Evolutionary conservation across 176 grass and related monocot genomes (phyloP).

Genomic region (Aegilops tauschii): DNA sequence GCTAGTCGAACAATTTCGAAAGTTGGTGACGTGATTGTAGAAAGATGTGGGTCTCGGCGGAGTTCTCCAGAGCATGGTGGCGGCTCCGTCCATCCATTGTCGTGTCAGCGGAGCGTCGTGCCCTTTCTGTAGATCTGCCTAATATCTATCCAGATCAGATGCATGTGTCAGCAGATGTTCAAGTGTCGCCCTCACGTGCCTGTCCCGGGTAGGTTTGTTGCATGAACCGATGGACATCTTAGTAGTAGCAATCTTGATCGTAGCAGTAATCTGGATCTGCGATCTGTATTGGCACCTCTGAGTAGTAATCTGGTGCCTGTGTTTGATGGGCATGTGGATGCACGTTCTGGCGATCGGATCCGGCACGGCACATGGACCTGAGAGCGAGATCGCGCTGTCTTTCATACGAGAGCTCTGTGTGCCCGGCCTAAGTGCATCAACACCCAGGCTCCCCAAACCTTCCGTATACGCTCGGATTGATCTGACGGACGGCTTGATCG

Average conservation of each 20-base stretch:
- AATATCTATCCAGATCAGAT: slow-evolving; percentile 12
- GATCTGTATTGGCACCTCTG: background rate
- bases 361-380: slow-evolving; percentile 31
- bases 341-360: slow-evolving; percentile 33
- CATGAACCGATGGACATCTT: background rate
- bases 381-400: background rate
- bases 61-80: background rate
- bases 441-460: too few species aligned
- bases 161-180: background rate
- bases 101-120: background rate
- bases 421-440: too few species aligned
- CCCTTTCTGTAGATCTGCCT: background rate
- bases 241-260: background rate
- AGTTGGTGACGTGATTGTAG: slow-evolving; percentile 4
- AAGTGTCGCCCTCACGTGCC: background rate
- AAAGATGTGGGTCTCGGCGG: background rate
- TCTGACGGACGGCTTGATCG: too few species aligned
- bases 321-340: slow-evolving; percentile 14
- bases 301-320: background rate
- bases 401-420: background rate
- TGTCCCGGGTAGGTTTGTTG: background rate
- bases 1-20: background rate
- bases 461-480: too few species aligned
- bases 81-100: background rate
- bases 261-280: background rate